Conservation (phyloP, 106 monocot genomes). For the Allium sativum region DNA sequence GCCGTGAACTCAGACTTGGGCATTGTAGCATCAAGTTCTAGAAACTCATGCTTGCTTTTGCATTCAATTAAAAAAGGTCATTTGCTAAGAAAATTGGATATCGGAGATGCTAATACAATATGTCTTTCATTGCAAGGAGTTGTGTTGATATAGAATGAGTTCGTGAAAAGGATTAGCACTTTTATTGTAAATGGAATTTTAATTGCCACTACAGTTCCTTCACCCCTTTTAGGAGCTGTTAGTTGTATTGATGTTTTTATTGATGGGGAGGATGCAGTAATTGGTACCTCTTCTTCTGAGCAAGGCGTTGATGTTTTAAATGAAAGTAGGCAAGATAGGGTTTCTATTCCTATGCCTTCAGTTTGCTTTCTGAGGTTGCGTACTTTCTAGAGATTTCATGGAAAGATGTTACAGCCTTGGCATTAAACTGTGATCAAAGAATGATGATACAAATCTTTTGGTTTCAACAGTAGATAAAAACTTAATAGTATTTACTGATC, state of each 20-base stretch:
- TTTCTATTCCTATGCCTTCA: conserved; percentile 65
- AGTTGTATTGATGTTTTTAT: conserved; percentile 71
- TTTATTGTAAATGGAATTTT: conserved; percentile 79
- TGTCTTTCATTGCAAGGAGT: conserved; percentile 75
- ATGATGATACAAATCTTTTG: conserved; percentile 85
- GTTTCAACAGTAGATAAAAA: conserved; percentile 90
- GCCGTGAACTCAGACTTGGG: conserved; percentile 72
- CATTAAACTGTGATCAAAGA: too few relatives aligned
- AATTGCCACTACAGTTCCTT: conserved; percentile 36
- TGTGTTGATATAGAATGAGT: conserved; percentile 55
- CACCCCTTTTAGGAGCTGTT: conserved; percentile 48
- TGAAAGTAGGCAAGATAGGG: conserved; percentile 10
- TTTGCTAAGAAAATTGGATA: conserved; percentile 52
- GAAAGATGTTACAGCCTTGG: conserved; percentile 74
- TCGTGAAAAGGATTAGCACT: conserved; percentile 45
- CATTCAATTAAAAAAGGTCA: conserved; percentile 78
- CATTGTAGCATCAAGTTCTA: conserved; percentile 63
- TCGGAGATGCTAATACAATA: conserved; percentile 37
- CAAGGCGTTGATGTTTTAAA: neutral
- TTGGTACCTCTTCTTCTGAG: conserved; percentile 43
- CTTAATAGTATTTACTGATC: conserved; percentile 83
- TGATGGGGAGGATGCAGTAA: conserved; percentile 65
- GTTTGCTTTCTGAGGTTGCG: conserved; percentile 75
- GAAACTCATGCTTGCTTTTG: conserved; percentile 45
- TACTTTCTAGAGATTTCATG: conserved; percentile 58